Conservation (phyloP, 116 monocot species). For the Trichopus zeylanicus region DNA sequence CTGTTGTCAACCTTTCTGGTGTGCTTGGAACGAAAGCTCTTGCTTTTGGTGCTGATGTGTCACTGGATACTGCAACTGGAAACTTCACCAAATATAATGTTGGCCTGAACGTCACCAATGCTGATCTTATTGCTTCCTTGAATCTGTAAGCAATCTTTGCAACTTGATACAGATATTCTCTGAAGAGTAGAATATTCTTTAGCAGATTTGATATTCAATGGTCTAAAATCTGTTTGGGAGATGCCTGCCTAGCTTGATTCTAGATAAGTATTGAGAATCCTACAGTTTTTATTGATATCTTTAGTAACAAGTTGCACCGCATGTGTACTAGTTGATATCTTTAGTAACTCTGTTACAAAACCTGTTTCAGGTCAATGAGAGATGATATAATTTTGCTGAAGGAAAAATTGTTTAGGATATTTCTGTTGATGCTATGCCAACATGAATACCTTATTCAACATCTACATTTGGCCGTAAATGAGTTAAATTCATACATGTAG, state of each 20-base stretch:
- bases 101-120: constrained; percentile 44
- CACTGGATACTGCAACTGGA: constrained; percentile 60
- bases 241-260: too few relatives aligned
- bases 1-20: constrained; percentile 59
- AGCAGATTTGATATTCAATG: too few relatives aligned
- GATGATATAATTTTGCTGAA: too few relatives aligned
- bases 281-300: neutral
- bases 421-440: neutral
- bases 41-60: constrained; percentile 57
- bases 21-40: constrained; percentile 52
- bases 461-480: neutral
- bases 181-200: too few relatives aligned
- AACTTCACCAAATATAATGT: constrained; percentile 78
- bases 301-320: neutral
- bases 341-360: too few relatives aligned
- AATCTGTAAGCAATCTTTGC: constrained; percentile 40
- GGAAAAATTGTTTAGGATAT: neutral
- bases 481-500: constrained; percentile 14
- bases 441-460: neutral
- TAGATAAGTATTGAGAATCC: too few relatives aligned
- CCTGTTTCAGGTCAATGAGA: too few relatives aligned
- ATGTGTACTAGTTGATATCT: too few relatives aligned
- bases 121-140: constrained; percentile 54
- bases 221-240: too few relatives aligned
- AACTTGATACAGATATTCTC: too few relatives aligned